Conservation (phyloP, 352 stramenopile genomes). For the Pythium periplocum region DNA sequence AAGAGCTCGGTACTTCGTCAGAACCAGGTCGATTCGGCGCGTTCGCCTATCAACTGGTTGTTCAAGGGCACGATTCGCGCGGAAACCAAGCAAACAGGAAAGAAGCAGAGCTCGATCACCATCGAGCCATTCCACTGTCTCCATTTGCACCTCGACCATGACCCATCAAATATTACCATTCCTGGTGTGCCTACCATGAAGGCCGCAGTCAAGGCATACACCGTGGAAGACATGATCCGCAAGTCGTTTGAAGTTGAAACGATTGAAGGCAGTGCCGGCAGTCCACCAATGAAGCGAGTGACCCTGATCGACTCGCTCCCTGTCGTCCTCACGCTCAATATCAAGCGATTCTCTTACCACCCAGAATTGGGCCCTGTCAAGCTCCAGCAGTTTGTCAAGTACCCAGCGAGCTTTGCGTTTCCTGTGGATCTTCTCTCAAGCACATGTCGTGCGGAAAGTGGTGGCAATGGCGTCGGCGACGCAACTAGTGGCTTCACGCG, state of each 20-base stretch:
- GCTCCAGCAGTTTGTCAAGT: constrained; percentile 81
- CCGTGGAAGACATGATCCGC: constrained; percentile 71
- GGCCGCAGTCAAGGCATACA: constrained; percentile 39
- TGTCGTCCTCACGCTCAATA: constrained; percentile 72
- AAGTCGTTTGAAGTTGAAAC: constrained; percentile 71
- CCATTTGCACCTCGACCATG: constrained; percentile 72
- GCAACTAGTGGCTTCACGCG: constrained; percentile 9
- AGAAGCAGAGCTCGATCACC: constrained; percentile 75
- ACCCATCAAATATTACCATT: constrained; percentile 16
- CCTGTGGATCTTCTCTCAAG: constrained; percentile 59
- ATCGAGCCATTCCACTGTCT: constrained; percentile 86
- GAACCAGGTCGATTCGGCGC: constrained; percentile 54
- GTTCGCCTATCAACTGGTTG: constrained; percentile 80
- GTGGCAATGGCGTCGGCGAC: constrained; percentile 1
- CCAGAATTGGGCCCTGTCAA: constrained; percentile 73
- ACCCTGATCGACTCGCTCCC: constrained; percentile 70
- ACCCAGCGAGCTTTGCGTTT: constrained; percentile 66
- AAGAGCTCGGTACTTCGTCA: constrained; percentile 74
- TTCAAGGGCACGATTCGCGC: constrained; percentile 80
- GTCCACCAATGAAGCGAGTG: constrained; percentile 59
- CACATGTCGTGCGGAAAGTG: constrained; percentile 55
- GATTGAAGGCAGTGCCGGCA: constrained; percentile 34
- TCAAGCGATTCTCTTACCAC: constrained; percentile 86
- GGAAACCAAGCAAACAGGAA: constrained; percentile 66
- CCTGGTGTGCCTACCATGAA: constrained; percentile 25